phyloP scores from a whole-genome alignment of 2,329 filamentous ascomycete genomes.

The Aspergillus awamori region DNA sequence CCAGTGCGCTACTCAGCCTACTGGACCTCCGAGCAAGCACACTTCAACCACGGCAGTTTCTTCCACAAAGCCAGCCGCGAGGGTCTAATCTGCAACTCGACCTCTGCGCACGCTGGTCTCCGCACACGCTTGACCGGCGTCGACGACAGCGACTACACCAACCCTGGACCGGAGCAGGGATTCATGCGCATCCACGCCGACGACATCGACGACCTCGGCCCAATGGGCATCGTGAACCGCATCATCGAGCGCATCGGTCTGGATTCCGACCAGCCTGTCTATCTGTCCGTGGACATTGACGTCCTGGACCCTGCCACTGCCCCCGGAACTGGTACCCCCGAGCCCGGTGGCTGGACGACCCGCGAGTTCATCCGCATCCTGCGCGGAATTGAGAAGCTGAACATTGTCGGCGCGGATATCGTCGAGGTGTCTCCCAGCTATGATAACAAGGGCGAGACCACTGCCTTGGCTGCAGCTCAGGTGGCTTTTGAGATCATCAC shows the following conservation, averaged over 20 bases:
- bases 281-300: slow-evolving; percentile 80
- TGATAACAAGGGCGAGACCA: slow-evolving; percentile 77
- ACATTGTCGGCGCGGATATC: slow-evolving; percentile 85
- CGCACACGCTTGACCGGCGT: slow-evolving; percentile 72
- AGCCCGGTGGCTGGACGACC: slow-evolving; percentile 89
- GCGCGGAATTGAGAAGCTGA: slow-evolving; percentile 77
- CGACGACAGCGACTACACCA: slow-evolving; percentile 69
- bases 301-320: slow-evolving; percentile 71
- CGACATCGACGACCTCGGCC: slow-evolving; percentile 82
- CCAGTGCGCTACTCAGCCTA: slow-evolving; percentile 74
- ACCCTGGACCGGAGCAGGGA: slow-evolving; percentile 70
- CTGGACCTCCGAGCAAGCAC: slow-evolving; percentile 70
- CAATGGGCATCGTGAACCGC: slow-evolving; percentile 66
- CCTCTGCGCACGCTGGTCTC: slow-evolving; percentile 79
- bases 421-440: slow-evolving; percentile 89
- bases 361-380: slow-evolving; percentile 83
- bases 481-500: slow-evolving; percentile 85
- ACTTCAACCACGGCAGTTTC: slow-evolving; percentile 88
- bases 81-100: slow-evolving; percentile 73
- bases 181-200: slow-evolving; percentile 81
- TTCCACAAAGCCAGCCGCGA: slow-evolving; percentile 87
- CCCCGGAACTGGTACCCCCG: slow-evolving; percentile 83
- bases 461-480: slow-evolving; percentile 80
- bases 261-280: slow-evolving; percentile 71
- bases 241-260: slow-evolving; percentile 72